Conservation (phyloP, 768 basidiomycete genomes). For the Omphalotus guepiniiformis region DNA sequence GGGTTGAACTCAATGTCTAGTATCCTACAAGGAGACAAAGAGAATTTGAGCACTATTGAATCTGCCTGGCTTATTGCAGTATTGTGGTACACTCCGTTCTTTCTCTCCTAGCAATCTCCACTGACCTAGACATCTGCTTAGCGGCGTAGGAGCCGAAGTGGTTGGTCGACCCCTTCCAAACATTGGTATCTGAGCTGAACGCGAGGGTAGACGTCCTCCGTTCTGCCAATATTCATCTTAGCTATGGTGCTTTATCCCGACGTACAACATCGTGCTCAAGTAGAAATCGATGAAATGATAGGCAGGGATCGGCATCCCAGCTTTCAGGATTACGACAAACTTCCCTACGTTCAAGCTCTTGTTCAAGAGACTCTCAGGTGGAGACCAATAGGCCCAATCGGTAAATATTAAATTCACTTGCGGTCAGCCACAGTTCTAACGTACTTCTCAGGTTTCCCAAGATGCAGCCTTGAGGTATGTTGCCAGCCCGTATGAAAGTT, state of each 20-base stretch:
- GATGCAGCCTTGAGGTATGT: background rate
- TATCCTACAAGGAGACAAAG: background rate
- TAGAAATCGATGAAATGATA: conserved; percentile 25
- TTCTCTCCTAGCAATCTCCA: background rate
- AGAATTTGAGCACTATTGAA: conserved; percentile 2
- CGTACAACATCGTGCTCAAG: conserved; percentile 21
- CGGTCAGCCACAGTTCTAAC: background rate
- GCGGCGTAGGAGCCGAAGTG: conserved; percentile 3
- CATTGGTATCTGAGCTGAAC: background rate
- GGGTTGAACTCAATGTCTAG: background rate
- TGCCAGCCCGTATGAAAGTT: background rate
- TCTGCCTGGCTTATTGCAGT: conserved; percentile 10
- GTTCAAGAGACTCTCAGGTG: conserved; percentile 22
- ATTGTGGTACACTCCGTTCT: conserved; percentile 10
- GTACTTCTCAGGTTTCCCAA: background rate
- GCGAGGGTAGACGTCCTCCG: conserved; percentile 5
- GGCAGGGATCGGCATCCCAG: conserved; percentile 23
- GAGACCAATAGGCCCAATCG: conserved; percentile 16
- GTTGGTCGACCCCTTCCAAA: background rate
- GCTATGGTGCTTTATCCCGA: conserved; percentile 24
- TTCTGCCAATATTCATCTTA: conserved; percentile 20
- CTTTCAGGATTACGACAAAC: conserved; percentile 16
- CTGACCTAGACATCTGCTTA: background rate
- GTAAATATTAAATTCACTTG: conserved; percentile 7
- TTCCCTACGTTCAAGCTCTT: conserved; percentile 22